Base-by-base conservation (phyloP, 1,284 basidiomycete species). In the Cystobasidium pallidum region DNA sequence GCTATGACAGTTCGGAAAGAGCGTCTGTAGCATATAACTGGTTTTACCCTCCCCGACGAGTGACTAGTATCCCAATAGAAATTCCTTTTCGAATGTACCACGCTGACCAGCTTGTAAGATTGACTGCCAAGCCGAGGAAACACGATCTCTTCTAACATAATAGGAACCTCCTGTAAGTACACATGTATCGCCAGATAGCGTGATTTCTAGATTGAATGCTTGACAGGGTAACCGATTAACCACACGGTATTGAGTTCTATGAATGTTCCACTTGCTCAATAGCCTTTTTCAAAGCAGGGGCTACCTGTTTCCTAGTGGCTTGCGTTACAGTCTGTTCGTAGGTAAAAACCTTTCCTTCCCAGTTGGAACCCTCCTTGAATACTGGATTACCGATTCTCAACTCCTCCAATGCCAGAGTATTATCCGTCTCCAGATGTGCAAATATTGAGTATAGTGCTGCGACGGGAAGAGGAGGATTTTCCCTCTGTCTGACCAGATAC, bases 301-400 rank as follows among this genome's bases (percentile, higher is more conserved):
- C 91, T 3, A 88, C 87, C 74, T 85, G 85, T 79, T 96, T 95
- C 76, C 93, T 84, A 34, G 89, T 92, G 36, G 87, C 88, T 54
- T 86, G 81, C 21, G 84, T 82, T 78, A 94, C 91, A 34, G 85
- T 85, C 82, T 95, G 93, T 76, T 88, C 85, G 84, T 91, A 95
- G 0, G 88, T 85, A 67, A 81, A 80, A 7, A 82, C 83, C 52
- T 77, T 77, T 26, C 79, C 78, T 19, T 63, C 24, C 51, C 65
- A 64, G 39, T 82, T 77, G 73, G 81, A 85, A 13, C 77, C 83
- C 78, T 89, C 86, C n/a, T 93, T 78, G 78, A 84, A 88, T 26
- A 88, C 75, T 43, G 79, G 78, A 54, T 80, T 72, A 13, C 73
- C 54, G 32, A 65, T 34, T 19, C 54, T 52, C 54, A 73, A 43